phyloP scores from a whole-genome alignment of 2,329 filamentous ascomycete genomes.

The Metarhizium rileyi region DNA sequence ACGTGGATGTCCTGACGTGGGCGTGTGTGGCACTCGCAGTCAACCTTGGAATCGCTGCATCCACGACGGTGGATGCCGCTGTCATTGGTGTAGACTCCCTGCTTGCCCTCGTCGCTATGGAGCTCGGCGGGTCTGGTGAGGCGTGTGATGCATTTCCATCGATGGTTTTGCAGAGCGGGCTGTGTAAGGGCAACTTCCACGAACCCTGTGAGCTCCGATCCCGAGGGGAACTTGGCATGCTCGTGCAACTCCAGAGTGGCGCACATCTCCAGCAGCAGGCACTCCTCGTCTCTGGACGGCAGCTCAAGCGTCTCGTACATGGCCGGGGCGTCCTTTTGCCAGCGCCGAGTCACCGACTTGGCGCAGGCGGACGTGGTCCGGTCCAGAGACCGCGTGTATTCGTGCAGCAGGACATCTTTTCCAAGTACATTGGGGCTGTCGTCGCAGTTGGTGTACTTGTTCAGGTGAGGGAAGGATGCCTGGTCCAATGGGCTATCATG shows the following conservation, averaged over 20 bases:
- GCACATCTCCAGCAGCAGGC: constrained; percentile 53
- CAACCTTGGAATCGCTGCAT: constrained; percentile 36
- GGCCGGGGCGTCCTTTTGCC: constrained; percentile 49
- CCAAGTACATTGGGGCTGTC: constrained; percentile 40
- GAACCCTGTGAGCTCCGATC: constrained; percentile 50
- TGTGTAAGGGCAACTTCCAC: constrained; percentile 50
- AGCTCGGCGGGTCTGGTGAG: constrained; percentile 48
- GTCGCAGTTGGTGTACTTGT: constrained; percentile 42
- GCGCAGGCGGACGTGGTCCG: constrained; percentile 47
- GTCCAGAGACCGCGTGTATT: constrained; percentile 45
- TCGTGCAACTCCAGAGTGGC: constrained; percentile 50
- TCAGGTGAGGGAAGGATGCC: constrained; percentile 45
- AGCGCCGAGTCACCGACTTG: constrained; percentile 42
- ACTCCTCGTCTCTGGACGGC: constrained; percentile 37
- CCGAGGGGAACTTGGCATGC: constrained; percentile 44
- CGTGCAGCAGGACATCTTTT: constrained; percentile 45
- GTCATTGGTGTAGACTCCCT: constrained; percentile 38
- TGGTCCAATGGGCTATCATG: constrained; percentile 33
- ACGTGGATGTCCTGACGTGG: constrained; percentile 42
- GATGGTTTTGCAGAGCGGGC: constrained; percentile 42
- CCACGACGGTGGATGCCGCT: constrained; percentile 43
- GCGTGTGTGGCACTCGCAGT: constrained; percentile 41
- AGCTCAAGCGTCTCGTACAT: constrained; percentile 43
- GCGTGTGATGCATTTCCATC: constrained; percentile 51
- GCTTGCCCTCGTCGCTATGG: constrained; percentile 32